Base-by-base conservation (phyloP, 2,329 filamentous ascomycete genomes). In the Colletotrichum coccodes region DNA sequence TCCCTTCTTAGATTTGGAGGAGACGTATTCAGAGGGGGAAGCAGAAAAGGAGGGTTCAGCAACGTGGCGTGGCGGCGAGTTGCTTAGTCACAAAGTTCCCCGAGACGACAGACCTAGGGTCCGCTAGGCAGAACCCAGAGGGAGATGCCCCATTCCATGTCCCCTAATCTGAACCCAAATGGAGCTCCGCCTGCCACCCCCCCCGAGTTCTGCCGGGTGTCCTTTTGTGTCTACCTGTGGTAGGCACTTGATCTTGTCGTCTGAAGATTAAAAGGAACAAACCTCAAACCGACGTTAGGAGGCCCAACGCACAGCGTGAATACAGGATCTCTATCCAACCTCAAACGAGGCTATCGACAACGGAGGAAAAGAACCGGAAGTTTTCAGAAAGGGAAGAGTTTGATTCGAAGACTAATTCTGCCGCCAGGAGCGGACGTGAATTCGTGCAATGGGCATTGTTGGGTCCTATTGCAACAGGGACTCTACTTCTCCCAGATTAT, bases 31-130 rank as follows among this genome's bases (percentile, higher is more conserved):
- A 28, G 16, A 30, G 42, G 34, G 18, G 34, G 21, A 42, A 16
- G 32, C 23, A 32, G 23, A 18, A 44, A 30, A 46, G 42, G 50
- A 38, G 44, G 44, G 53, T 68, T 68, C 53, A 49, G 65, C 60
- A 68, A 68, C 65, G 65, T 68, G 65, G 65, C 65, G 65, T 63
- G 44, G 64, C 36, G 50, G 64, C 40, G 28, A 8, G 8, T 36
- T 52, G 65, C 65, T 64, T 64, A 68, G 65, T 68, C 65, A 68
- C 38, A 16, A 21, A 28, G 40, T 26, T 52, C 28, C 28, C 21
- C 7, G 26, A 38, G 30, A 16, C 21, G 1, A 54, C n/a, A 28
- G 26, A 26, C 23, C n/a, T 36, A 23, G 23, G 44, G 23, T 34
- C 32, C 44, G 34, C 49, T 54, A 28, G 23, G 28, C 26, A 11